A percentile compares a stretch with the other conserved stretches of the same genome.
phyloP scores from a whole-genome alignment of 1,284 basidiomycete species.

The Cryptococcus jaspeensis region DNA sequence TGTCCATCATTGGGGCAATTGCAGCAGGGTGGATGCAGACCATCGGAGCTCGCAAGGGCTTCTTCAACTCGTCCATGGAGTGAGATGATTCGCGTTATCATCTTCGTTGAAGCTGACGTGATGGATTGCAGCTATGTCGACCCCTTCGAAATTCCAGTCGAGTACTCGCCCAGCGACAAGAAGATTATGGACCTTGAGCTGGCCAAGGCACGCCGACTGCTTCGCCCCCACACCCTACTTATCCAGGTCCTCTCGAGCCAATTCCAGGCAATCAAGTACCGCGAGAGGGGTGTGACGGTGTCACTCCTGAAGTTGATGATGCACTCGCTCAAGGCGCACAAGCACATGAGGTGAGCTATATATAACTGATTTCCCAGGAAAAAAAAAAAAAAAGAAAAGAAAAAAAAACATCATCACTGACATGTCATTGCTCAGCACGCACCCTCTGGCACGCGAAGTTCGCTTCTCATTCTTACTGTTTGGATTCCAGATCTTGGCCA shows the following conservation, averaged over 20 bases:
- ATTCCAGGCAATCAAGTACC: slow-evolving; percentile 89
- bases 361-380: neutral
- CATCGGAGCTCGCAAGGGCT: slow-evolving; percentile 70
- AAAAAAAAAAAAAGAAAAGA: no score
- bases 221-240: slow-evolving; percentile 80
- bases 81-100: slow-evolving; percentile 52
- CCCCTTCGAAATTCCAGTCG: slow-evolving; percentile 81
- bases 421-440: slow-evolving; percentile 61
- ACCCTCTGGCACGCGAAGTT: slow-evolving; percentile 84
- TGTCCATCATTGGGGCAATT: slow-evolving; percentile 80
- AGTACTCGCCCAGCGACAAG: slow-evolving; percentile 90
- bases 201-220: slow-evolving; percentile 68
- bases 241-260: slow-evolving; percentile 89
- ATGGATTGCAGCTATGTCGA: slow-evolving; percentile 65
- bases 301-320: slow-evolving; percentile 81
- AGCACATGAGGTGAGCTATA: slow-evolving; percentile 65
- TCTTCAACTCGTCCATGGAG: slow-evolving; percentile 80
- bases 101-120: neutral
- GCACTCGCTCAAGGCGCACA: slow-evolving; percentile 67
- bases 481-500: slow-evolving; percentile 87
- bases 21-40: slow-evolving; percentile 82
- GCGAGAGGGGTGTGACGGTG: slow-evolving; percentile 78
- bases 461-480: slow-evolving; percentile 88
- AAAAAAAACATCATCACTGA: slow-evolving; percentile 7
- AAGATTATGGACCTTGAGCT: slow-evolving; percentile 73